Evolutionary conservation across 2,329 filamentous ascomycete genomes (phyloP), one percentile per base, ranked within the genome.

Genomic region (Ilyonectria robusta): DNA sequence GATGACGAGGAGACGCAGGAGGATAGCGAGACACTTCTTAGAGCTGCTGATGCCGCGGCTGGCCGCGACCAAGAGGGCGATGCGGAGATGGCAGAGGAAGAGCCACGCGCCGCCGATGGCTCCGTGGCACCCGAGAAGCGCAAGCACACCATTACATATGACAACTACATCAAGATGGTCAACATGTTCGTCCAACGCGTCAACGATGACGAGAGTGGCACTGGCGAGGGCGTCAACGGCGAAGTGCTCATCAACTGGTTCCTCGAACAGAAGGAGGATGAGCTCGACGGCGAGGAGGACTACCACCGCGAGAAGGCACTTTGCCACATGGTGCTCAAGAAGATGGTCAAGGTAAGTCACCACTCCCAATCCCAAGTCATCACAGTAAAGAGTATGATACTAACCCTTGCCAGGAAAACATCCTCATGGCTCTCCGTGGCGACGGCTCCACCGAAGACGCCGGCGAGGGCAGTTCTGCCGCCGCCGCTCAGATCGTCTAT

Each of bases 111-210:
- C 76, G 50, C 80, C 76, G 50, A 82, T 77, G 26, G 83, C 81
- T 61, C 82, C 80, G 37, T 78, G 75, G 62, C 60, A 7, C 69
- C 76, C 2, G 68, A 67, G 40, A 84, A 85, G 56, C 84, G 86
- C 73, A 94, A 92, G 83, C 96, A 93, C 60, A 96, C 94, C 76
- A 95, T 99, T 78, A 97, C 94, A 4, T 97, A 97, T 77, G 95
- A 98, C 76, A 96, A 97, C 81, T 99, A 97, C 81, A 93, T 95
- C 79, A 88, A 89, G 76, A 97, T 98, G 80, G 89, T 97, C 66
- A 97, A 97, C 79, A 82, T 93, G 76, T 86, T 99, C 53, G 93
- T 98, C 33, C 89, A 91, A 72, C 90, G 92, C 26, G 90, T 99
- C 75, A 94, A 92, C 74, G 92, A 95, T 62, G 94, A 97, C 75